phyloP scores from a whole-genome alignment of 2,329 filamentous ascomycete species.

The Cordyceps sp. region DNA sequence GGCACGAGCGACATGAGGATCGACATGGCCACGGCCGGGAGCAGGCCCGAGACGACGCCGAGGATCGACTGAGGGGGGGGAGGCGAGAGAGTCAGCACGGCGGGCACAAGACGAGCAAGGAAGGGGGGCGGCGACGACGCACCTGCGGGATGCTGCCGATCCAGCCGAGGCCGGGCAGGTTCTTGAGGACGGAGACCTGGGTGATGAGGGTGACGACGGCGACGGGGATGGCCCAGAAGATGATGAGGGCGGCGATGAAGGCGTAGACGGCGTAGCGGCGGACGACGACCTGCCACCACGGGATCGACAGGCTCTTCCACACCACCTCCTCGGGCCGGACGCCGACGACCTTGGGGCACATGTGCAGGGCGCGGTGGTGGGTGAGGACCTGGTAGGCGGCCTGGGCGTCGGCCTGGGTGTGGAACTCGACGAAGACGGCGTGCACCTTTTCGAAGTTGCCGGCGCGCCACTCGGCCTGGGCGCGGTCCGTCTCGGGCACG shows the following conservation, averaged over 20 bases:
- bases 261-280: constrained; percentile 46
- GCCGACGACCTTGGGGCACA: constrained; percentile 73
- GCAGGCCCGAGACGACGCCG: constrained; percentile 66
- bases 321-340: constrained; percentile 68
- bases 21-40: constrained; percentile 65
- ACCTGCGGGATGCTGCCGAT: constrained; percentile 50
- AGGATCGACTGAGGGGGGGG: constrained; percentile 39
- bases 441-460: constrained; percentile 48
- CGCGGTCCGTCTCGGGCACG: constrained; percentile 48
- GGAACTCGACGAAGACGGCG: constrained; percentile 88
- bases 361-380: constrained; percentile 67
- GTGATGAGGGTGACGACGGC: constrained; percentile 72
- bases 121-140: constrained; percentile 1
- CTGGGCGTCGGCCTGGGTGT: constrained; percentile 68
- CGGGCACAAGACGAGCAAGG: background rate
- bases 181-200: constrained; percentile 58
- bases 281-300: constrained; percentile 61
- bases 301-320: constrained; percentile 58
- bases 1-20: constrained; percentile 74
- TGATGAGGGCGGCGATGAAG: constrained; percentile 54
- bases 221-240: constrained; percentile 71
- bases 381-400: constrained; percentile 67
- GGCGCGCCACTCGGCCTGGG: constrained; percentile 44
- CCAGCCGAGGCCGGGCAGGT: constrained; percentile 55
- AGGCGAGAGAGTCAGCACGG: background rate